Evolutionary conservation across 225 moss, liverwort and hornwort species (phyloP).

Genomic region (Thuidium tamariscinum): DNA sequence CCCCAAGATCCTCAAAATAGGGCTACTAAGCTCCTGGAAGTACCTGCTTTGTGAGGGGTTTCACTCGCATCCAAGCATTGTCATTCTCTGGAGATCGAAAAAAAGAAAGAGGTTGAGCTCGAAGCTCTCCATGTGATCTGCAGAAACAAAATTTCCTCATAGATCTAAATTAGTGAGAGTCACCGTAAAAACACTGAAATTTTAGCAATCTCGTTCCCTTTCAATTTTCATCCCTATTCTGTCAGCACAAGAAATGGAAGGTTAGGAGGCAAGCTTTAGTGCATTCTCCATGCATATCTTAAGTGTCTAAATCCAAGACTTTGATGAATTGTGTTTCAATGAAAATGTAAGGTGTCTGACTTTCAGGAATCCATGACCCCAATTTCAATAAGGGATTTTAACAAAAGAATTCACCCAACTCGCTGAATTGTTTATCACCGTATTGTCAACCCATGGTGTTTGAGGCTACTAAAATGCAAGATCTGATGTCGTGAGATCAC

Average conservation of each 20-base stretch:
- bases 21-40: neutral
- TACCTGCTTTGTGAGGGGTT: constrained; percentile 84
- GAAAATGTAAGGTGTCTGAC: neutral
- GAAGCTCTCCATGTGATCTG: constrained; percentile 81
- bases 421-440: neutral
- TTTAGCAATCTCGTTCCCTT: neutral
- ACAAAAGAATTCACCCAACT: neutral
- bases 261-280: neutral
- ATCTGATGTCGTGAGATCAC: no score
- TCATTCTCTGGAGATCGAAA: constrained; percentile 60
- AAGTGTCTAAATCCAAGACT: neutral
- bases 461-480: neutral
- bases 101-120: constrained; percentile 71
- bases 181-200: neutral
- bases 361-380: neutral
- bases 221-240: neutral
- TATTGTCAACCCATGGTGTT: neutral
- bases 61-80: constrained; percentile 83
- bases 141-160: neutral
- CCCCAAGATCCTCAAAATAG: neutral
- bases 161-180: neutral
- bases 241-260: neutral
- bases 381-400: neutral
- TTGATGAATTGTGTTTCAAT: neutral
- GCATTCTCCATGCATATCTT: neutral